Conservation (phyloP, 768 basidiomycete genomes). For the Boletus barrowsii region DNA sequence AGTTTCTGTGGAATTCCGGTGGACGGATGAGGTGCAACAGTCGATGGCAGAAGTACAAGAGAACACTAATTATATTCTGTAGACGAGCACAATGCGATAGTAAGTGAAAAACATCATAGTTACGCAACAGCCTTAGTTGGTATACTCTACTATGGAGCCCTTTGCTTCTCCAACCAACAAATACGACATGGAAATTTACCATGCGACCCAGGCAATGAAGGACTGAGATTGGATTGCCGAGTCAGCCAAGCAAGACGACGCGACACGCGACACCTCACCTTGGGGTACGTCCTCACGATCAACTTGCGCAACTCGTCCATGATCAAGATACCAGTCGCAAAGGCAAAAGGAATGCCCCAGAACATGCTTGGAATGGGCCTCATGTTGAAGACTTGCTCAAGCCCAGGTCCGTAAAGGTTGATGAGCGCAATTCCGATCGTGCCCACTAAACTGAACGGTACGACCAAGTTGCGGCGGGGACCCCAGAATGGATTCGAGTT, state of each 20-base stretch:
- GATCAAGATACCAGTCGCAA: constrained; percentile 40
- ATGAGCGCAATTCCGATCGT: constrained; percentile 31
- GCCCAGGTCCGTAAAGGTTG: constrained; percentile 37
- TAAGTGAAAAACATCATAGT: too few species aligned
- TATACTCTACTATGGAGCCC: too few species aligned
- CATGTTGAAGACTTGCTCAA: constrained; percentile 24
- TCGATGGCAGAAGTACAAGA: too few species aligned
- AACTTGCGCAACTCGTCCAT: constrained; percentile 48
- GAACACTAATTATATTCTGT: too few species aligned
- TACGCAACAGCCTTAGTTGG: too few species aligned
- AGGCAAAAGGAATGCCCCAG: constrained; percentile 42
- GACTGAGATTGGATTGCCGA: constrained; percentile 6
- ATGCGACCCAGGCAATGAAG: constrained; percentile 25
- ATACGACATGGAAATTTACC: constrained; percentile 1
- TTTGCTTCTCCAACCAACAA: neutral
- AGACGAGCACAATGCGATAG: too few species aligned
- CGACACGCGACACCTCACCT: constrained; percentile 23
- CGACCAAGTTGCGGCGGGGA: constrained; percentile 34
- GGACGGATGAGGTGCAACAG: neutral
- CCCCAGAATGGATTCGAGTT: constrained; percentile 35
- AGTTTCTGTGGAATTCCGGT: neutral
- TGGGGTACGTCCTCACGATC: constrained; percentile 42
- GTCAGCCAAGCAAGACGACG: neutral
- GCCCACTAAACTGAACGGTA: constrained; percentile 33
- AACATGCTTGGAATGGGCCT: constrained; percentile 42